A percentile compares a stretch with the other conserved stretches of the same genome.
These are phyloP conservation scores for Physcia stellaris DNA, from an alignment of 495 filamentous ascomycete species.

Conservation along the genomic window DNA sequence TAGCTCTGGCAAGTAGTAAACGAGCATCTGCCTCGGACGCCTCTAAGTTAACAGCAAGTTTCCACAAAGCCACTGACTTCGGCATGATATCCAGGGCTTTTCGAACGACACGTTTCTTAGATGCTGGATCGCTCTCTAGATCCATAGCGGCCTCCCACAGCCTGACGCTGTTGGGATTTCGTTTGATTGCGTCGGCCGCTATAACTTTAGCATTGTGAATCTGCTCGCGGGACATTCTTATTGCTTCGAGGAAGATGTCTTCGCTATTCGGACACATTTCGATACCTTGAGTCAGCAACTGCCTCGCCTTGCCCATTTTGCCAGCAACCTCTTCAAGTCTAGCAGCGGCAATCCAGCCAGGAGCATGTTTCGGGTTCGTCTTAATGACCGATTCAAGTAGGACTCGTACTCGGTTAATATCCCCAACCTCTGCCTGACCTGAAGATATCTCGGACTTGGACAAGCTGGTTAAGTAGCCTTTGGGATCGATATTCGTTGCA, in stretches of 20 bases:
- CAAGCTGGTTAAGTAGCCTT: conserved; percentile 87
- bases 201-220: conserved; percentile 88
- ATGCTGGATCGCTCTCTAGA: conserved; percentile 62
- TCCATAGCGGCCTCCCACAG: conserved; percentile 95
- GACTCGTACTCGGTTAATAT: conserved; percentile 89
- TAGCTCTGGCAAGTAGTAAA: conserved; percentile 79
- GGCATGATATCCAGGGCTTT: conserved; percentile 82
- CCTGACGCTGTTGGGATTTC: conserved; percentile 74
- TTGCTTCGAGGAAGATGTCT: conserved; percentile 91
- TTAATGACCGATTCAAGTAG: conserved; percentile 88
- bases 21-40: conserved; percentile 77
- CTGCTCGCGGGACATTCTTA: conserved; percentile 82
- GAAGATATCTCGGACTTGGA: conserved; percentile 64
- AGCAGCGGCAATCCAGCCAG: conserved; percentile 95
- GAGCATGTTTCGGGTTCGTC: conserved; percentile 86
- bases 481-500: conserved; percentile 84
- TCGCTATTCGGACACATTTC: conserved; percentile 86
- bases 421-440: conserved; percentile 72
- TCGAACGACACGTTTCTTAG: conserved; percentile 80
- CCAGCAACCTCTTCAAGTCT: conserved; percentile 85
- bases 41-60: conserved; percentile 91
- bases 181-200: conserved; percentile 83
- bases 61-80: conserved; percentile 89
- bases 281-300: conserved; percentile 71
- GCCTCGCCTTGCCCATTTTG: conserved; percentile 73